A percentile compares a stretch with the other conserved stretches of the same genome.
Evolutionary conservation across 345 rosid genomes (phyloP).

Genomic region (Adansonia digitata): DNA sequence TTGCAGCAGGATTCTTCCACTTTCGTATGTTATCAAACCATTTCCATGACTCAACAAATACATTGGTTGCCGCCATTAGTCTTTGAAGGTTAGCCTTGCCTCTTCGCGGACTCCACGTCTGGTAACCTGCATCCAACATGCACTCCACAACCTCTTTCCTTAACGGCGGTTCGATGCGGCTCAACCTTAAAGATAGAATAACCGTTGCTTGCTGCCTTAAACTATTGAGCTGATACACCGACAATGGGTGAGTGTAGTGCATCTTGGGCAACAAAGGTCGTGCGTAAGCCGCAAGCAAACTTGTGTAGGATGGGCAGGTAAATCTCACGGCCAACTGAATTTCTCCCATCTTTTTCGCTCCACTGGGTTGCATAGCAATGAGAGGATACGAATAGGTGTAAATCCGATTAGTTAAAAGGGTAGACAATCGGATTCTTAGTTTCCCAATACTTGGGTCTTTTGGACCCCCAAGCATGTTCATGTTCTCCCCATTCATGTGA

Average conservation of each 20-base stretch:
- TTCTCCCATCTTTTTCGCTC: constrained; percentile 48
- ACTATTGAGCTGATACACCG: constrained; percentile 30
- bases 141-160: constrained; percentile 46
- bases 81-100: constrained; percentile 36
- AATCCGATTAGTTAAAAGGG: constrained; percentile 31
- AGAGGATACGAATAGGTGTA: constrained; percentile 45
- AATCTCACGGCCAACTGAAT: constrained; percentile 43
- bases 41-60: background rate
- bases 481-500: constrained; percentile 13
- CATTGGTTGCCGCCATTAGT: background rate
- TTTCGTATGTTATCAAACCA: background rate
- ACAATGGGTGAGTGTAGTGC: constrained; percentile 35
- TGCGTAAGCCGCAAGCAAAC: constrained; percentile 27
- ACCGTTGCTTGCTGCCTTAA: constrained; percentile 41
- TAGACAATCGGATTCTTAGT: constrained; percentile 45
- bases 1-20: background rate
- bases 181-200: constrained; percentile 23
- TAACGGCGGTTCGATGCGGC: constrained; percentile 39
- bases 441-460: constrained; percentile 44
- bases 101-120: constrained; percentile 41
- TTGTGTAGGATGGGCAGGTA: constrained; percentile 22
- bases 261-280: constrained; percentile 35
- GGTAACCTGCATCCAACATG: constrained; percentile 30
- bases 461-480: no score
- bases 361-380: constrained; percentile 26